A percentile compares a stretch with the other conserved stretches of the same genome.
These are phyloP conservation scores for Tuber magnatum DNA, from an alignment of 495 filamentous ascomycete genomes.

Conservation along the genomic window DNA sequence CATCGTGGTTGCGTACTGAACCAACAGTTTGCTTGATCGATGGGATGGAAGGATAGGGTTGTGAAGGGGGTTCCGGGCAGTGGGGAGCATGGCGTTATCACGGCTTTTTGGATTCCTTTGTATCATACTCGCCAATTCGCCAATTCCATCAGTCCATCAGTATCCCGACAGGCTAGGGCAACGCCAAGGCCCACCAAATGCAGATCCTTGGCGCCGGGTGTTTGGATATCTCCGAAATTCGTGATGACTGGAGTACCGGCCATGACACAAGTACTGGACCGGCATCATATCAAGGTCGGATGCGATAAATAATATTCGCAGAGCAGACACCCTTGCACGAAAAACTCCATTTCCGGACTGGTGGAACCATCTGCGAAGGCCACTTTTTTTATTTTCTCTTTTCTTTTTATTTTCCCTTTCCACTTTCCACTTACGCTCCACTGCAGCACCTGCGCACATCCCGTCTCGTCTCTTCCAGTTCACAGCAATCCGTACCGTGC, in stretches of 20 bases:
- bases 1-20: not conserved
- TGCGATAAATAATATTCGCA: not conserved
- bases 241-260: not conserved
- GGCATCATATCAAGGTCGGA: not conserved
- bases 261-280: not conserved
- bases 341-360: constrained; percentile 2
- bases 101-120: too few relatives aligned
- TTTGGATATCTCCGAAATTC: too few relatives aligned
- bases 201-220: too few relatives aligned
- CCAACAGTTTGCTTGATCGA: not conserved
- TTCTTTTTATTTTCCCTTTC: not conserved
- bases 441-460: not conserved
- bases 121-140: not conserved
- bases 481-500: not conserved
- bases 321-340: not conserved
- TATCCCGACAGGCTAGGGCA: too few relatives aligned
- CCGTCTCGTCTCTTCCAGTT: not conserved
- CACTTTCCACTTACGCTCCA: not conserved
- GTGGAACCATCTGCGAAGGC: not conserved
- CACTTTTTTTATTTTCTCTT: not conserved
- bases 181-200: too few relatives aligned
- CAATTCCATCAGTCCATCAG: too few relatives aligned
- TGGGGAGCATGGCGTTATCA: too few relatives aligned
- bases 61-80: not conserved
- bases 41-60: not conserved